Conservation (phyloP, 345 rosid species). For the Bruguiera sexangula region DNA sequence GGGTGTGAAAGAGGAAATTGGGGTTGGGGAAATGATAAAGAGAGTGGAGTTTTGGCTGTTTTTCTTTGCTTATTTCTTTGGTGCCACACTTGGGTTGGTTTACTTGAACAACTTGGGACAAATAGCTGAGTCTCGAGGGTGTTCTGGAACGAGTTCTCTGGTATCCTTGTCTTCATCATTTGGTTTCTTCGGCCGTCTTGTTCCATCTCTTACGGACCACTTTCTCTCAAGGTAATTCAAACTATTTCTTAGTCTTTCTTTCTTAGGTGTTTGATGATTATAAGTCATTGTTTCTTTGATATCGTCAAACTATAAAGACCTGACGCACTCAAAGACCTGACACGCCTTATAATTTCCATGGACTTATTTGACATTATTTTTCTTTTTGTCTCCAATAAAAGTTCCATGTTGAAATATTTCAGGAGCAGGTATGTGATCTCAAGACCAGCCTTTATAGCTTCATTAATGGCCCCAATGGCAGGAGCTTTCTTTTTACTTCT, state of each 20-base stretch:
- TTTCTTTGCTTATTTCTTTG: conserved; percentile 59
- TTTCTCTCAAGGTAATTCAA: conserved; percentile 54
- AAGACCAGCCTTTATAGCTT: conserved; percentile 53
- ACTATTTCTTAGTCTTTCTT: neutral
- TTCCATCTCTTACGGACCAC: conserved; percentile 70
- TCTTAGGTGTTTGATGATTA: neutral
- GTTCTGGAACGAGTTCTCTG: conserved; percentile 37
- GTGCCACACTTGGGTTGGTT: conserved; percentile 84
- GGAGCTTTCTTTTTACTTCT: conserved; percentile 63
- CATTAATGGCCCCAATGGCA: conserved; percentile 55
- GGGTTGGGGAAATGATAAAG: conserved; percentile 50
- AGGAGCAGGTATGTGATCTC: conserved; percentile 50
- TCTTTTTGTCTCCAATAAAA: neutral
- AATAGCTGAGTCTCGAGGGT: conserved; percentile 78
- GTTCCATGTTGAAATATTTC: neutral
- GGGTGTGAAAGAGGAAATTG: conserved; percentile 56
- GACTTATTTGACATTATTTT: neutral
- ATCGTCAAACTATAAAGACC: too few species aligned
- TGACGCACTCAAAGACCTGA: too few species aligned
- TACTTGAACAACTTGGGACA: conserved; percentile 89
- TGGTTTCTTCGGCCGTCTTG: conserved; percentile 86
- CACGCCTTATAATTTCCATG: too few species aligned
- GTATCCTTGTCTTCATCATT: conserved; percentile 82
- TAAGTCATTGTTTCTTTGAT: neutral
- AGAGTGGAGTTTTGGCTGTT: conserved; percentile 77